Evolutionary conservation across 331 rosid species (phyloP), one percentile per base, ranked within the genome.

Genomic region (Arachis monticola): DNA sequence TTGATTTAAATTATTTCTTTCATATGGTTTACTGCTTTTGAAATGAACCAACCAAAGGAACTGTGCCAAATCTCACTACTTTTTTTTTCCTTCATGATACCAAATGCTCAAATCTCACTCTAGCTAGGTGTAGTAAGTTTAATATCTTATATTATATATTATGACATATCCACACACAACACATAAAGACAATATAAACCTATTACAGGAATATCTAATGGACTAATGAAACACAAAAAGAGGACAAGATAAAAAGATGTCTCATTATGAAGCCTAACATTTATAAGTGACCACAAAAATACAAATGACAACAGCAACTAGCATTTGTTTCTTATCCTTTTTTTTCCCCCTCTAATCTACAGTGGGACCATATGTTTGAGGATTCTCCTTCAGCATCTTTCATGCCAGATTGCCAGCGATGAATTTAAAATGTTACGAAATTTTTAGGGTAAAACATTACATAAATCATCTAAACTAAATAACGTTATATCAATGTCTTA

Each of bases 311-410:
- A 1, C 67, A 40, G 27, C 70, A 40, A 3, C 76, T 57, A 45
- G n/a, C 40, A 12, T 27, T 1, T 5, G 3, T 27, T 69, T 67
- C 6, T 10, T 22, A 22, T 60, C 44, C 8, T 46, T 12, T 13
- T 8, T 50, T 12, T 6, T n/a, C 0, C 61, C 32, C 61, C 32
- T 11, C 10, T 38, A 38, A 38, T 38, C 42, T 6, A 1, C 4
- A 22, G 60, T 32, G 67, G 77, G 77, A 45, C 77, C 82, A 31
- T 64, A 6, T 78, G 68, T 44, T 31, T 63, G 50, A 44, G 59
- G 50, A 70, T 70, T 69, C 35, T 3, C 48, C 63, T 17, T 78
- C 82, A 70, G 17, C 73, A 77, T 38, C 69, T 58, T 69, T 69
- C 76, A 27, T 27, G 30, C 30, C 30, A 27, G 30, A 27, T 27